phyloP scores from a whole-genome alignment of 2,329 filamentous ascomycete species.

The Cryphonectria naterciae region DNA sequence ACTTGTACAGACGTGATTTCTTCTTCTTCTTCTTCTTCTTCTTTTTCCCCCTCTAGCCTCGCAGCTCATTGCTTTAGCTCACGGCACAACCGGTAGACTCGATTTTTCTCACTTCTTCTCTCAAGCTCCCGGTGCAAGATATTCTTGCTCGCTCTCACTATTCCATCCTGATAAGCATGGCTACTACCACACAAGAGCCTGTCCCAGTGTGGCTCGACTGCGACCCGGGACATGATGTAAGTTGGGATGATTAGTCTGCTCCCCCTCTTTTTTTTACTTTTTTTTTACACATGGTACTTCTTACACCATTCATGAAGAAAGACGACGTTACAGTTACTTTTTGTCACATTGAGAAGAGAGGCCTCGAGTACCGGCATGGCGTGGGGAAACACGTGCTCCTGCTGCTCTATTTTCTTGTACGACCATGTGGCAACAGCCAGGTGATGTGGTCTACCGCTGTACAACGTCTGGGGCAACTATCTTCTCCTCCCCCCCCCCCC shows the following conservation, averaged over 20 bases:
- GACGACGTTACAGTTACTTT: neutral
- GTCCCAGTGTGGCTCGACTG: conserved; percentile 65
- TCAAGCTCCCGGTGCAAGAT: neutral
- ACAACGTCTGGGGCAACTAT: neutral
- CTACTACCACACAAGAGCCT: neutral
- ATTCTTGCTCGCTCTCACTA: neutral
- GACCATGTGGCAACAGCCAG: neutral
- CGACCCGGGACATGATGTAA: conserved; percentile 69
- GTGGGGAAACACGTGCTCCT: neutral
- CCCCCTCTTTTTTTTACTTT: no score
- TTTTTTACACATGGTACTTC: no score
- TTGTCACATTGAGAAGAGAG: neutral
- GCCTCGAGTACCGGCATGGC: no score
- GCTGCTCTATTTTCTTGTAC: neutral
- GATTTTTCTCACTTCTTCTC: neutral
- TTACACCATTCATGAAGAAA: neutral
- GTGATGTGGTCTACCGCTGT: neutral
- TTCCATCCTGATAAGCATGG: neutral
- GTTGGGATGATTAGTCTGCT: conserved; percentile 37
- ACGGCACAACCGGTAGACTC: neutral
- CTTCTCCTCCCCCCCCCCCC: no score
- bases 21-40: neutral
- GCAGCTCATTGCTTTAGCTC: neutral
- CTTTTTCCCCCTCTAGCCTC: neutral
- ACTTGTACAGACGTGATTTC: neutral